A percentile compares a stretch with the other conserved stretches of the same genome.
Evolutionary conservation across 2,329 filamentous ascomycete genomes (phyloP).

Genomic region (Fusarium sambucinum): DNA sequence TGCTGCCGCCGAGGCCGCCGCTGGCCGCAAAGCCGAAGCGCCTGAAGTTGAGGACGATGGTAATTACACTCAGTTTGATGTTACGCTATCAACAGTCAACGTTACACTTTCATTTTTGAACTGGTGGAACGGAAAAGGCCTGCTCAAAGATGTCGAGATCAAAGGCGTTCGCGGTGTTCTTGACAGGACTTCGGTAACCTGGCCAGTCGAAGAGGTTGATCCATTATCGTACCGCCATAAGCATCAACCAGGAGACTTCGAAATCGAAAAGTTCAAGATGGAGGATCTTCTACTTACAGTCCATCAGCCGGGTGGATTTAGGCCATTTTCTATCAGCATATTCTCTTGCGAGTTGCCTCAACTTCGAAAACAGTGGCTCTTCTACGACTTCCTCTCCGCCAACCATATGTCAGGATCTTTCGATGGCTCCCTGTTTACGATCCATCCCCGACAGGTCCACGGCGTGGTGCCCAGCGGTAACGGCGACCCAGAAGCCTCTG

Average conservation of each 20-base stretch:
- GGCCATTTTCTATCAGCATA: constrained; percentile 95
- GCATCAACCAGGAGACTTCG: constrained; percentile 92
- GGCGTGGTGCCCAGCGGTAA: constrained; percentile 72
- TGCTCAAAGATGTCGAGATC: constrained; percentile 91
- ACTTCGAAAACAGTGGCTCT: constrained; percentile 94
- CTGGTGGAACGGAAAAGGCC: constrained; percentile 97
- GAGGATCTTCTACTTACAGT: constrained; percentile 92
- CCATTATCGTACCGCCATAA: constrained; percentile 89
- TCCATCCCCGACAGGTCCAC: constrained; percentile 92
- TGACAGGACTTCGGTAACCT: constrained; percentile 86
- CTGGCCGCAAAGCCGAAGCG: constrained; percentile 67
- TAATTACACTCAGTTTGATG: constrained; percentile 97
- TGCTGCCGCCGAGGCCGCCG: constrained; percentile 87
- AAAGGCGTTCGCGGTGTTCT: constrained; percentile 93
- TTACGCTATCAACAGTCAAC: constrained; percentile 94
- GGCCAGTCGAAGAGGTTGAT: constrained; percentile 74
- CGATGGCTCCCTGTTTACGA: constrained; percentile 95
- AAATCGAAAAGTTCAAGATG: constrained; percentile 96
- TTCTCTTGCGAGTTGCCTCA: constrained; percentile 95
- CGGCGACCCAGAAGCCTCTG: constrained; percentile 63
- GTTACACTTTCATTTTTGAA: constrained; percentile 97
- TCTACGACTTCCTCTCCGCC: constrained; percentile 96
- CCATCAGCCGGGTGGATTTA: constrained; percentile 88
- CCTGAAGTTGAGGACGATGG: constrained; percentile 76
- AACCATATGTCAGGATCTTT: constrained; percentile 97